Evolutionary conservation across 306 rosid species (phyloP), one percentile per base, ranked within the genome.

Genomic region (Gastrolobium villosum): DNA sequence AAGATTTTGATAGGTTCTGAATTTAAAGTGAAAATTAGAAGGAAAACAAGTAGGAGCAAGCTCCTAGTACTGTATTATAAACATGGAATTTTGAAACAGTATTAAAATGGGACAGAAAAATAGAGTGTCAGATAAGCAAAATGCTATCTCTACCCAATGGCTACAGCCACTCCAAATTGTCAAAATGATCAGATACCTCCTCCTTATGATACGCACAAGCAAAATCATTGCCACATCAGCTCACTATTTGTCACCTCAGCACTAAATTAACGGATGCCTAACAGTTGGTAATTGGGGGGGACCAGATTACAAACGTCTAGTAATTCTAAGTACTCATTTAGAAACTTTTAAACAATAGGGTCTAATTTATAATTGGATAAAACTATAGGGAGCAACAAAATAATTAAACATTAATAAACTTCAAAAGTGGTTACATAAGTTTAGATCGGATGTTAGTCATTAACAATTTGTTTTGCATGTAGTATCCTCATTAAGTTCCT

Each of bases 161-260:
- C 26, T 20, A 20, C 26, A 20, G 26, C 26, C 26, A 20, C 26
- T 1, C 1, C 26, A 20, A 20, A 20, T 20, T 1, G 26, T 20
- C 26, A 0, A 44, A 3, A 35, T 34, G 20, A 34, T 13, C 5
- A 59, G 41, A 43, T 74, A 45, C 45, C 48, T 26, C 48, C 59
- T 32, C 59, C 35, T 41, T 54, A 26, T 28, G 35, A 44, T 31
- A 43, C 14, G 6, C n/a, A 8, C 68, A 41, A 61, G 54, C 56
- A 44, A 55, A 72, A 60, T 60, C 36, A 10, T 45, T 5, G 32
- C 44, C 69, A 31, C 35, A 32, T 59, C 35, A 31, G 44, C 45
- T 59, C 57, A 36, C 36, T 37, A 74, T 74, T 60, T 61, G 48
- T 46, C 59, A 59, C 69, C 78, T n/a, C 39, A 60, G 36, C 36